These are phyloP conservation scores for Millerago galiae DNA, from an alignment of 805 yeast species.

Conservation along the genomic window DNA sequence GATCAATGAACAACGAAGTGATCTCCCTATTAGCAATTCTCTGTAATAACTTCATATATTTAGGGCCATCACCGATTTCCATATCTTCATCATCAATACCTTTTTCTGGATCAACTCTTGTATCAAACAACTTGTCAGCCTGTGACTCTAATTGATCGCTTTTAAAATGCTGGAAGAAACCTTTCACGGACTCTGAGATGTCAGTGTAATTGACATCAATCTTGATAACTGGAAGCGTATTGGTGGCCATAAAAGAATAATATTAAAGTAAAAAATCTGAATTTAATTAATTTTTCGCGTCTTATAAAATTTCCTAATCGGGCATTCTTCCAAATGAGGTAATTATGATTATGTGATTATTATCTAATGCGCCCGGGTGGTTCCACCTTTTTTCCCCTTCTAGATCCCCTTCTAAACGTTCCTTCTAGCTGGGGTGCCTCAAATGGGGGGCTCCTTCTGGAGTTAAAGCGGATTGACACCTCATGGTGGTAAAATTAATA, in stretches of 20 bases:
- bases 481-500: too few species aligned
- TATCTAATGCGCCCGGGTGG: too few species aligned
- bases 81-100: slow-evolving; percentile 22
- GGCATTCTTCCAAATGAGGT: not conserved
- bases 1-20: slow-evolving; percentile 61
- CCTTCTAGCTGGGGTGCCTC: too few species aligned
- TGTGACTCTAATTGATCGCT: slow-evolving; percentile 25
- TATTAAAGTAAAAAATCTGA: too few species aligned
- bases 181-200: slow-evolving; percentile 49
- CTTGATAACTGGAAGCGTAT: slow-evolving; percentile 54
- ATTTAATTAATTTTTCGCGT: not conserved
- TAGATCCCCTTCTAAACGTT: too few species aligned
- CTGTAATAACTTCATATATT: slow-evolving; percentile 72
- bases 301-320: not conserved
- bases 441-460: too few species aligned
- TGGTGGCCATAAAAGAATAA: too few species aligned
- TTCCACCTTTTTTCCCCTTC: too few species aligned
- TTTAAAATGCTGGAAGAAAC: slow-evolving; percentile 66
- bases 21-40: slow-evolving; percentile 78
- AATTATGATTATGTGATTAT: too few species aligned
- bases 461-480: not conserved
- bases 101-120: slow-evolving; percentile 21
- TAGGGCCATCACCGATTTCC: slow-evolving; percentile 41
- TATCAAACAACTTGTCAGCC: slow-evolving; percentile 30
- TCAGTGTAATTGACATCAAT: slow-evolving; percentile 69